Evolutionary conservation across 192 early-diverging fungal species (phyloP).

Genomic region (Paraglomus brasilianum): DNA sequence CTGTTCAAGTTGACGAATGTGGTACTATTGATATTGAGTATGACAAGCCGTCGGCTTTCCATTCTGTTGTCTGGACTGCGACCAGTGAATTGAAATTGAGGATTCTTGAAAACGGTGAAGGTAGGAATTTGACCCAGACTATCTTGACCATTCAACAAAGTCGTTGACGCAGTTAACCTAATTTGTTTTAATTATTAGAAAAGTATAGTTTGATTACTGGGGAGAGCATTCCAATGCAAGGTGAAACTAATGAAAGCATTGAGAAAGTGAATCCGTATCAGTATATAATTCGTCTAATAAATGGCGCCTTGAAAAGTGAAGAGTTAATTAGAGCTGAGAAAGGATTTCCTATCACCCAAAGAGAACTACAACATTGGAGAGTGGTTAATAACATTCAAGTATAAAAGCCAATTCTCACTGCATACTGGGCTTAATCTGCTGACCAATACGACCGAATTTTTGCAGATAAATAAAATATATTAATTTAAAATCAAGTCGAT

Average conservation of each 20-base stretch:
- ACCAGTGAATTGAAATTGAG: neutral
- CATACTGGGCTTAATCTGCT: too few species aligned
- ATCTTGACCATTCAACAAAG: neutral
- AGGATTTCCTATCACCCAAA: constrained; percentile 20
- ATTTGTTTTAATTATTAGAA: neutral
- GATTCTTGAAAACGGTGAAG: constrained; percentile 22
- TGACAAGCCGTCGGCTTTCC: neutral
- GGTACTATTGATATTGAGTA: constrained; percentile 24
- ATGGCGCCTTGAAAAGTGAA: constrained; percentile 10
- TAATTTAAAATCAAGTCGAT: too few species aligned
- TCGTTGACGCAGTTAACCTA: neutral
- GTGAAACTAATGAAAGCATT: neutral
- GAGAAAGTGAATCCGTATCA: neutral
- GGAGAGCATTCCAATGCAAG: neutral
- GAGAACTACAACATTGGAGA: constrained; percentile 20
- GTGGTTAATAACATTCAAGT: neutral
- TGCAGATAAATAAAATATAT: too few species aligned
- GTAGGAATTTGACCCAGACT: neutral
- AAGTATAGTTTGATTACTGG: neutral
- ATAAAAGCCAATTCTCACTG: too few species aligned
- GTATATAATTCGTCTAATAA: constrained; percentile 21
- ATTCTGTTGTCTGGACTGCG: constrained; percentile 24
- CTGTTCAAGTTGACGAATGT: constrained; percentile 29
- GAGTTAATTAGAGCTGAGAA: constrained; percentile 28
- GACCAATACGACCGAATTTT: too few species aligned